A percentile compares a stretch with the other conserved stretches of the same genome.
Evolutionary conservation across 2,329 filamentous ascomycete species (phyloP).

Genomic region (Calonectria multiphialidica): DNA sequence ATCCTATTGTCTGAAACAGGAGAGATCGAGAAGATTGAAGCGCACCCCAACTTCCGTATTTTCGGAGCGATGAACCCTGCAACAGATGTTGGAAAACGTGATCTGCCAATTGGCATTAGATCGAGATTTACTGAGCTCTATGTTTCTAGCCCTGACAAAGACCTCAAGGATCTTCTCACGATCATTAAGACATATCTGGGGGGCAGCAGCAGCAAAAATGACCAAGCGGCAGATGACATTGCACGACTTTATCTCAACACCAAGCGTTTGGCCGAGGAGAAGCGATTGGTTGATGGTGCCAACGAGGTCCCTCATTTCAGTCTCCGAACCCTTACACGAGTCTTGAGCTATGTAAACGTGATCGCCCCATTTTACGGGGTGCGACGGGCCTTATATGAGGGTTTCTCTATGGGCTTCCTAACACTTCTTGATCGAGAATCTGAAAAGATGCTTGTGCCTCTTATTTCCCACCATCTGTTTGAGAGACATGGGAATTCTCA

Average conservation of each 20-base stretch:
- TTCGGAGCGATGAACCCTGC: slow-evolving; percentile 99
- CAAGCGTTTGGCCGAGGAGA: slow-evolving; percentile 83
- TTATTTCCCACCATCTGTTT: slow-evolving; percentile 86
- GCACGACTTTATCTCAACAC: slow-evolving; percentile 90
- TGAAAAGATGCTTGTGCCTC: slow-evolving; percentile 80
- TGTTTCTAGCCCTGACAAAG: slow-evolving; percentile 88
- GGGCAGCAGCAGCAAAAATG: slow-evolving; percentile 76
- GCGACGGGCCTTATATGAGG: slow-evolving; percentile 89
- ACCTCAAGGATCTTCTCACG: slow-evolving; percentile 86
- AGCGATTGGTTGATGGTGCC: slow-evolving; percentile 91
- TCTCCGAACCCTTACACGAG: slow-evolving; percentile 90
- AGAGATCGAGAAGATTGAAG: slow-evolving; percentile 88
- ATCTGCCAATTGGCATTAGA: slow-evolving; percentile 87
- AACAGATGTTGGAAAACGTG: slow-evolving; percentile 96
- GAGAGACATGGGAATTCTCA: slow-evolving; percentile 75
- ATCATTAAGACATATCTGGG: slow-evolving; percentile 92
- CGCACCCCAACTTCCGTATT: slow-evolving; percentile 93
- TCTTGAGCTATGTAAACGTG: slow-evolving; percentile 87
- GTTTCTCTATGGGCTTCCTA: slow-evolving; percentile 97
- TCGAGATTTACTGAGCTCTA: slow-evolving; percentile 97
- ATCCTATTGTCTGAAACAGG: slow-evolving; percentile 94
- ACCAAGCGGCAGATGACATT: slow-evolving; percentile 82
- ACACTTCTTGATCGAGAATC: slow-evolving; percentile 89
- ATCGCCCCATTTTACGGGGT: slow-evolving; percentile 88
- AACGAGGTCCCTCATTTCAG: slow-evolving; percentile 98